Conservation (phyloP, 2,329 filamentous ascomycete species). For the Microdochium paspali region DNA sequence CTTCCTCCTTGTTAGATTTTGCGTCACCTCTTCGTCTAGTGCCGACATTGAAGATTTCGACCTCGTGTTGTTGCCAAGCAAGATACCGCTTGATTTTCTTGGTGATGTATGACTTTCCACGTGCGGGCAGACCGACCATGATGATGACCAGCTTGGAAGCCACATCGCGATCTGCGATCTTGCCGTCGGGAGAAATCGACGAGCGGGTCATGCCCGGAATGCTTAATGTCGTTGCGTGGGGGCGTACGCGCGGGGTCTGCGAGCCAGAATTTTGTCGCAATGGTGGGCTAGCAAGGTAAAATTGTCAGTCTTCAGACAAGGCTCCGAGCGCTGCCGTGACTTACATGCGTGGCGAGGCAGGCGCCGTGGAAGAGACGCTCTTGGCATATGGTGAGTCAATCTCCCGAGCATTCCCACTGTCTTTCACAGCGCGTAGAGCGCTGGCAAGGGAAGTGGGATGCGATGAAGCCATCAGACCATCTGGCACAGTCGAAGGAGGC, state of each 20-base stretch:
- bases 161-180: constrained; percentile 88
- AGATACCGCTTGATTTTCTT: constrained; percentile 95
- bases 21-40: constrained; percentile 77
- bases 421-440: constrained; percentile 31
- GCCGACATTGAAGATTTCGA: constrained; percentile 94
- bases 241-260: constrained; percentile 67
- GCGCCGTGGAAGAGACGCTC: constrained; percentile 49
- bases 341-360: constrained; percentile 49
- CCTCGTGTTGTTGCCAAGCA: constrained; percentile 95
- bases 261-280: constrained; percentile 65
- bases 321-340: constrained; percentile 13
- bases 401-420: constrained; percentile 8
- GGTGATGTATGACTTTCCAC: constrained; percentile 97
- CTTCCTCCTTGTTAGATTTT: constrained; percentile 22
- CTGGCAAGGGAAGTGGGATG: constrained; percentile 27
- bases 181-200: constrained; percentile 88
- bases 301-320: constrained; percentile 6
- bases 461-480: constrained; percentile 17
- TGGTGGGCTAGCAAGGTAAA: constrained; percentile 42
- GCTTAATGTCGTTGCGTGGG: constrained; percentile 88
- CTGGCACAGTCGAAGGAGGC: constrained; percentile 13
- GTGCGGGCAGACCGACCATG: constrained; percentile 92
- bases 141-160: constrained; percentile 95
- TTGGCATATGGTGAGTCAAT: constrained; percentile 45
- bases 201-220: constrained; percentile 95